Base-by-base conservation (phyloP, 2,329 filamentous ascomycete species). In the Mollisia scopiformis region DNA sequence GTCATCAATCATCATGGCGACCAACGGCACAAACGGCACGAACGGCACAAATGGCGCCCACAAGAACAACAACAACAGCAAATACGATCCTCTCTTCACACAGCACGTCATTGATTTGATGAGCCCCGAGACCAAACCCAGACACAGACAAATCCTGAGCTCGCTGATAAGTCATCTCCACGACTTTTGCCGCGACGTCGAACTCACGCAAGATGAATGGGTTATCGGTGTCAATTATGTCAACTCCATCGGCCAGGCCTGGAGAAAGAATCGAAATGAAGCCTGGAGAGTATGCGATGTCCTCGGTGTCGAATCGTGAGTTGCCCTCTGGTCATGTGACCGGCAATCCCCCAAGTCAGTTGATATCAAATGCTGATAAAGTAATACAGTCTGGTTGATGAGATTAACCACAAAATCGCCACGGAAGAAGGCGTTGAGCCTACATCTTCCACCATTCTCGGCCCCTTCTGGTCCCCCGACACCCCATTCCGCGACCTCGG, bases 401-500 rank as follows among this genome's bases (percentile, higher is more conserved):
- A 90, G 58, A 72, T 72, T 50, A 62, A 65, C 30, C 65, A 70
- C 60, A 63, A 63, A 19, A 46, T 67, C n/a, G 55, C 67, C 50
- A 63, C 63, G 41, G 69, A 70, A 10, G 39, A 58, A 47, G 64
- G 62, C 57, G 23, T 59, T 21, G 50, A 28, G 16, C 65, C 68
- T 19, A 72, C 67, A 6, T 69, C 90, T 2, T 90, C 90, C 3
- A 87, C 92, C 41, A 92, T 96, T 66, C 83, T 96, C 0, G 92
- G 92, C 0, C 92, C 92, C 1, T 96, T 96, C 78, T 96, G 91
- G 85, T 84, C 91, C 6, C 82, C 86, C 46, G 83, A 93, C 67
- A 86, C 91, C 0, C 91, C 92, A 5, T 77, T 83, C 60, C 83
- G 88, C 50, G 77, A 85, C n/a, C 90, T 90, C 71, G 92, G 90